Evolutionary conservation across 106 monocot species (phyloP).

Genomic region (Dendrobium officinale): DNA sequence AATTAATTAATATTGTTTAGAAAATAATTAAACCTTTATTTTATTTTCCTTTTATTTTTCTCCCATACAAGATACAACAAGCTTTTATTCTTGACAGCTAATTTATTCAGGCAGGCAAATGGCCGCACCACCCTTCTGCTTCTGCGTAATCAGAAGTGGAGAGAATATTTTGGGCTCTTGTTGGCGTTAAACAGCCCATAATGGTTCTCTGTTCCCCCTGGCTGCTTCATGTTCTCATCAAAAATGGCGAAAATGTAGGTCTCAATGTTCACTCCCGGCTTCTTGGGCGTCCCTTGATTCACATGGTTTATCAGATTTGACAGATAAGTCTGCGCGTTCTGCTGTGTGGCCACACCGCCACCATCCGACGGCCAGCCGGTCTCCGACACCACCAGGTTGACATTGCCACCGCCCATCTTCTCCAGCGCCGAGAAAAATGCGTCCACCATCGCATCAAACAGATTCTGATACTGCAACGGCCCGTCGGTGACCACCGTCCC

Average conservation of each 20-base stretch:
- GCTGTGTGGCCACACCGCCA: background rate
- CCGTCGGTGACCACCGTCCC: background rate
- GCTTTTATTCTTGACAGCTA: no score
- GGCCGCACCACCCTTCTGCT: no score
- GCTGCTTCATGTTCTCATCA: conserved; percentile 22
- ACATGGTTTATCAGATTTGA: conserved; percentile 14
- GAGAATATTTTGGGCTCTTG: no score
- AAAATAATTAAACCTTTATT: no score
- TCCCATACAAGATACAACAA: no score
- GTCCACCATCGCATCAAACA: conserved; percentile 20
- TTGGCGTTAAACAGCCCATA: no score
- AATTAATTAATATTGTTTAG: no score
- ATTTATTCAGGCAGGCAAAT: no score
- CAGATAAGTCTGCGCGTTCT: conserved; percentile 16
- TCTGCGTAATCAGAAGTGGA: no score
- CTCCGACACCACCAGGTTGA: conserved; percentile 20
- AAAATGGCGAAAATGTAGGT: conserved; percentile 32
- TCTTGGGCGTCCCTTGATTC: conserved; percentile 15
- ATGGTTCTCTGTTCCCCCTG: background rate
- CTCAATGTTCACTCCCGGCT: conserved; percentile 9
- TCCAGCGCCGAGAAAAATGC: conserved; percentile 12
- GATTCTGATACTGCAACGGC: background rate
- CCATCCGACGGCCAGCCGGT: conserved; percentile 24
- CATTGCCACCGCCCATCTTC: background rate
- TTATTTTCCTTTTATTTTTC: no score